These are phyloP conservation scores for Paulownia fortunei DNA, from an alignment of 257 asterid genomes.

Conservation along the genomic window DNA sequence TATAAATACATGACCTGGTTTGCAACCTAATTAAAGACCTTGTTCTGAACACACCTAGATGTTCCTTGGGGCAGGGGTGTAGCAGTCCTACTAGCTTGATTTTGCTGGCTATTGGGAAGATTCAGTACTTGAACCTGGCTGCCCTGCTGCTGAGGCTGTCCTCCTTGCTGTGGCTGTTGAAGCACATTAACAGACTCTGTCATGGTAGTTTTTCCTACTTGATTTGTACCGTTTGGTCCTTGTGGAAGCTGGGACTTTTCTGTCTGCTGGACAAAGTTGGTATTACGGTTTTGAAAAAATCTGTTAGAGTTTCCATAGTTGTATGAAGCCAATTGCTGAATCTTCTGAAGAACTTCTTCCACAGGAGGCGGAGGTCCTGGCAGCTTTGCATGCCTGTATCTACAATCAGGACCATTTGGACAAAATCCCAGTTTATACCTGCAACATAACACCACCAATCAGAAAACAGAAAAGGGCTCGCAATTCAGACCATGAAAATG, in stretches of 20 bases:
- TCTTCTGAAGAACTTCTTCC: constrained; percentile 93
- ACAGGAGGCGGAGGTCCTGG: constrained; percentile 99
- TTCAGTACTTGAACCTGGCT: constrained; percentile 63
- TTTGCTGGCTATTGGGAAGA: constrained; percentile 64
- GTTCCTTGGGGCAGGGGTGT: constrained; percentile 95
- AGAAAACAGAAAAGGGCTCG: constrained; percentile 10
- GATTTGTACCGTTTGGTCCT: constrained; percentile 53
- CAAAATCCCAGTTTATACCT: constrained; percentile 98
- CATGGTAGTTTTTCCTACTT: constrained; percentile 44
- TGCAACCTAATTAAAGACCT: constrained; percentile 81
- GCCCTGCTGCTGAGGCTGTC: constrained; percentile 64
- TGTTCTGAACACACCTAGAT: constrained; percentile 96
- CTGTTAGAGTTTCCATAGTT: constrained; percentile 69
- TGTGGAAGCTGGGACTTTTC: constrained; percentile 63
- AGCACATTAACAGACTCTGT: constrained; percentile 55
- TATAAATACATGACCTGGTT: constrained; percentile 60
- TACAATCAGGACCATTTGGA: constrained; percentile 97
- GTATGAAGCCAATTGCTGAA: constrained; percentile 75
- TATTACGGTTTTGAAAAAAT: constrained; percentile 72
- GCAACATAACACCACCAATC: constrained; percentile 35
- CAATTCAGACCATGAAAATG: constrained; percentile 8
- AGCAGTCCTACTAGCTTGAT: constrained; percentile 67
- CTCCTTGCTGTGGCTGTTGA: constrained; percentile 57
- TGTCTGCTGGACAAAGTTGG: constrained; percentile 55
- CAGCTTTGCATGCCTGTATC: constrained; percentile 93